Percentiles rank a stretch among this genome's conserved stretches.
phyloP scores from a whole-genome alignment of 2,329 filamentous ascomycete genomes.

The Moelleriella libera region DNA sequence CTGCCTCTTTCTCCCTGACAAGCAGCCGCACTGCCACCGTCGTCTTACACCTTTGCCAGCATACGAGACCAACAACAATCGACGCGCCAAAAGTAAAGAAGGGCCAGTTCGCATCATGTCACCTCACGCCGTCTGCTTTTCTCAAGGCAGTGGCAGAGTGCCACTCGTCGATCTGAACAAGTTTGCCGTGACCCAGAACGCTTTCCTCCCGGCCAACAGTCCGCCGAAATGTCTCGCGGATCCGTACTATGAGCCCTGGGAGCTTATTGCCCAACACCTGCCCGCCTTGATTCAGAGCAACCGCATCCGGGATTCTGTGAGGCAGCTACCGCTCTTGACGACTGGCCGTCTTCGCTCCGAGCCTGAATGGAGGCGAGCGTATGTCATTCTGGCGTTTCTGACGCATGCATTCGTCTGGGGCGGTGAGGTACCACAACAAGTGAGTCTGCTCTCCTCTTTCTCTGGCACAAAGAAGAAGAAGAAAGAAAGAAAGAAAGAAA shows the following conservation, averaged over 20 bases:
- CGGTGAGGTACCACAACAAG: constrained; percentile 58
- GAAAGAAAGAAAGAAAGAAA: neutral
- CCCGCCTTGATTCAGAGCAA: constrained; percentile 51
- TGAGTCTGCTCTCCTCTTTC: constrained; percentile 18
- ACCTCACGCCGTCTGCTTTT: constrained; percentile 22
- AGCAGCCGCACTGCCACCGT: neutral
- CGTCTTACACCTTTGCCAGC: neutral
- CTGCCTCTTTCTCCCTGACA: neutral
- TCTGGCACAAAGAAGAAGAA: neutral
- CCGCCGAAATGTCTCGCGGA: constrained; percentile 53
- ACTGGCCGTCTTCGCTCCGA: constrained; percentile 48
- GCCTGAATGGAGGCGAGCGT: constrained; percentile 69
- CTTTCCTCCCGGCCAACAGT: constrained; percentile 62
- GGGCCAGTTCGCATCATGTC: constrained; percentile 17
- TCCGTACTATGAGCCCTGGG: constrained; percentile 69
- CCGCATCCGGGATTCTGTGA: constrained; percentile 47
- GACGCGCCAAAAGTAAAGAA: too few relatives aligned
- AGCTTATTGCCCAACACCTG: constrained; percentile 52
- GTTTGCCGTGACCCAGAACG: constrained; percentile 37
- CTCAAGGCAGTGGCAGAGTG: constrained; percentile 5
- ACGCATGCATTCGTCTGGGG: constrained; percentile 87
- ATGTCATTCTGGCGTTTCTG: constrained; percentile 64
- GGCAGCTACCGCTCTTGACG: constrained; percentile 54
- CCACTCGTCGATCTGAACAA: constrained; percentile 14
- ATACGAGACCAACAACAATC: too few relatives aligned